These are phyloP conservation scores for Russula sp. DNA, from an alignment of 768 basidiomycete genomes.

Conservation along the genomic window DNA sequence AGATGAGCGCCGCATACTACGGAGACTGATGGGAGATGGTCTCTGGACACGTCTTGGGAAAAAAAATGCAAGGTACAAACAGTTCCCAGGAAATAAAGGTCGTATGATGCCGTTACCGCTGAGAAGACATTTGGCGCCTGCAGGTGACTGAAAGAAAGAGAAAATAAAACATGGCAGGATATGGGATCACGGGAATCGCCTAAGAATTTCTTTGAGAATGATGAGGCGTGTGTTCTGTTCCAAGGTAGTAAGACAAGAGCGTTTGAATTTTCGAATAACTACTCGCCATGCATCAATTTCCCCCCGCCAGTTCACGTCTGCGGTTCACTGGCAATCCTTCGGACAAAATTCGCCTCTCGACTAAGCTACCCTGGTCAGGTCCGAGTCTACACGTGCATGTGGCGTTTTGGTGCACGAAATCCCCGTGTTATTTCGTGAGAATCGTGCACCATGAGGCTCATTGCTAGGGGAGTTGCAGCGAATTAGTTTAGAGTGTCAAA, in stretches of 20 bases:
- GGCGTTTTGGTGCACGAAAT: not conserved
- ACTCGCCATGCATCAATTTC: not conserved
- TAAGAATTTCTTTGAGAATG: slow-evolving; percentile 11
- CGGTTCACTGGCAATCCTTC: too few species aligned
- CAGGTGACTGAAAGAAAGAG: slow-evolving; percentile 1
- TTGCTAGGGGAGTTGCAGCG: not conserved
- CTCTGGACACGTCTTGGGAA: slow-evolving; percentile 21
- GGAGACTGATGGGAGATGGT: slow-evolving; percentile 14
- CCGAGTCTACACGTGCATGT: slow-evolving; percentile 4
- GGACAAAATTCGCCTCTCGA: too few species aligned
- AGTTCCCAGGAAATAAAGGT: not conserved
- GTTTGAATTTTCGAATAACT: not conserved
- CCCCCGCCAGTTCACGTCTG: slow-evolving; percentile 10
- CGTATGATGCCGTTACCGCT: slow-evolving; percentile 21
- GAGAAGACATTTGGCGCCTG: slow-evolving; percentile 9
- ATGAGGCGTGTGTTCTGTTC: slow-evolving; percentile 6
- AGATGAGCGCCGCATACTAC: slow-evolving; percentile 13
- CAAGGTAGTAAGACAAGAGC: slow-evolving; percentile 9
- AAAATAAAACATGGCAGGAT: slow-evolving; percentile 19
- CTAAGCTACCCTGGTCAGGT: too few species aligned
- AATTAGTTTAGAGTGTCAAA: not conserved
- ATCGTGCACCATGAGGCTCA: slow-evolving; percentile 3
- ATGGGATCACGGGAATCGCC: slow-evolving; percentile 16
- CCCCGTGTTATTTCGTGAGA: not conserved
- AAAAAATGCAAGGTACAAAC: not conserved